Conservation (phyloP, 257 asterid genomes). For the Knoxia roxburghii region DNA sequence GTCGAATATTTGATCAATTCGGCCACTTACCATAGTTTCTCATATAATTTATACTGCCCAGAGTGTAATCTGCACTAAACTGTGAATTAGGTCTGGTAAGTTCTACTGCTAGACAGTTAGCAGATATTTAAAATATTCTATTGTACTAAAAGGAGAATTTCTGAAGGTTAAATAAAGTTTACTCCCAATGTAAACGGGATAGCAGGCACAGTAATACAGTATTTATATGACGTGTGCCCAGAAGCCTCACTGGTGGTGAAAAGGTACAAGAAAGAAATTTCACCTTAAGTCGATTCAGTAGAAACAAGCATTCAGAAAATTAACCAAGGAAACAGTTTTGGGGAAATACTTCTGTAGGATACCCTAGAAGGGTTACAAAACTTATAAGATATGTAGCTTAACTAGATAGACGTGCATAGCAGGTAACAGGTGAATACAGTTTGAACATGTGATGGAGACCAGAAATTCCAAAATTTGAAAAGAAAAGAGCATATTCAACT, state of each 20-base stretch:
- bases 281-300: background rate
- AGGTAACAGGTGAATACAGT: background rate
- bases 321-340: background rate
- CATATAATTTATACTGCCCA: background rate
- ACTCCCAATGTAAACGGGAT: background rate
- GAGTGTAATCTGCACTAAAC: background rate
- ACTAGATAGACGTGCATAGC: background rate
- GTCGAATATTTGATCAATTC: background rate
- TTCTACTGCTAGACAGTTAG: background rate
- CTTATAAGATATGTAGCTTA: background rate
- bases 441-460: background rate
- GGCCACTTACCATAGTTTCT: background rate
- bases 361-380: background rate
- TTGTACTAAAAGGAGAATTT: background rate
- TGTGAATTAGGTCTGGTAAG: background rate
- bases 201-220: background rate
- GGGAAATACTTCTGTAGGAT: background rate
- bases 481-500: background rate
- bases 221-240: background rate
- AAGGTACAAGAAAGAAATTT: background rate
- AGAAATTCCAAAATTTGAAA: background rate
- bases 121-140: background rate
- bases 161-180: background rate
- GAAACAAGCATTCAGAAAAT: background rate
- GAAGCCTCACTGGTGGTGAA: background rate